Evolutionary conservation across 2,329 filamentous ascomycete genomes (phyloP).

Genomic region (Fusarium sp.): DNA sequence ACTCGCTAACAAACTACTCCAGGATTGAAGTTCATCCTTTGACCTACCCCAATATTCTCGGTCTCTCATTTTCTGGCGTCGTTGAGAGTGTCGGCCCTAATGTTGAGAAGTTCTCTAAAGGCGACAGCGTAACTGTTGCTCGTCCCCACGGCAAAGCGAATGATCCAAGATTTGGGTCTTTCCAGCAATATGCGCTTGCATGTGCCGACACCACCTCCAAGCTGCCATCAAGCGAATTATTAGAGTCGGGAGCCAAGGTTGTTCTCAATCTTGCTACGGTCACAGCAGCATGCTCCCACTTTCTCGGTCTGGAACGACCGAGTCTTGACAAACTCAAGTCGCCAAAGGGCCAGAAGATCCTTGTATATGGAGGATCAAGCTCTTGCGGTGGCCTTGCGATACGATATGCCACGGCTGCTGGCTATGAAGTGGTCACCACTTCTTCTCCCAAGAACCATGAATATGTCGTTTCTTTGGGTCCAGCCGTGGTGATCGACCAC

Average conservation of each 20-base stretch:
- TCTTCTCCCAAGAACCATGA: background rate
- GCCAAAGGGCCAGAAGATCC: background rate
- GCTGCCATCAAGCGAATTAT: background rate
- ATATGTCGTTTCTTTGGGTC: background rate
- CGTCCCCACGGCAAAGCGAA: background rate
- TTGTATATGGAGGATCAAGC: background rate
- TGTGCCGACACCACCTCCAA: background rate
- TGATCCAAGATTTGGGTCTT: background rate
- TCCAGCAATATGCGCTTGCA: background rate
- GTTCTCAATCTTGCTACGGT: background rate
- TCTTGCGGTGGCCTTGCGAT: background rate
- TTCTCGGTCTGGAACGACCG: background rate
- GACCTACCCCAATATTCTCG: background rate
- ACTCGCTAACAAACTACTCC: background rate
- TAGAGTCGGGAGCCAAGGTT: background rate
- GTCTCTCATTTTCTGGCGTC: background rate
- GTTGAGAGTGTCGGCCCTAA: background rate
- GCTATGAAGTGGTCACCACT: slow-evolving; percentile 1
- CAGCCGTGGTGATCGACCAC: background rate
- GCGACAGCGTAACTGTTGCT: background rate
- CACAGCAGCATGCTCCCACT: background rate
- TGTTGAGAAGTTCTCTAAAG: background rate
- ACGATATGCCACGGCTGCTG: background rate
- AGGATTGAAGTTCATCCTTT: background rate
- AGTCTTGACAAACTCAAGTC: background rate